These are phyloP conservation scores for Tulasnella sp. DNA, from an alignment of 768 basidiomycete genomes.

Conservation along the genomic window DNA sequence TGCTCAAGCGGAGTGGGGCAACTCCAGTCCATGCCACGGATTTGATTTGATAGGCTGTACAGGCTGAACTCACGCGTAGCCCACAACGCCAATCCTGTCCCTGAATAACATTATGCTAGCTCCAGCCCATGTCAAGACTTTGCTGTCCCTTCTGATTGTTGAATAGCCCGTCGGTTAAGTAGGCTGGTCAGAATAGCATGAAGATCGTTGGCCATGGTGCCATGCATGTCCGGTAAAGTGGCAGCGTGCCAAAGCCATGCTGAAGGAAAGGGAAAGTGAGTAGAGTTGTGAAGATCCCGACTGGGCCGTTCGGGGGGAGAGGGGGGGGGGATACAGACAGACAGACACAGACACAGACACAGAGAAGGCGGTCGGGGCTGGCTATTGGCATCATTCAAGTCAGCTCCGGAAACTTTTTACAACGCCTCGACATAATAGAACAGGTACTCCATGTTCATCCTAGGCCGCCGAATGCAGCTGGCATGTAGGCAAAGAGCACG, in stretches of 20 bases:
- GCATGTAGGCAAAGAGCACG: slow-evolving; percentile 56
- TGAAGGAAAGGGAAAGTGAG: slow-evolving; percentile 20
- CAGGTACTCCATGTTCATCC: slow-evolving; percentile 39
- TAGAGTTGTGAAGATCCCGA: slow-evolving; percentile 14
- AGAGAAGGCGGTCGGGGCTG: slow-evolving; percentile 18
- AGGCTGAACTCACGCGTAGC: background rate
- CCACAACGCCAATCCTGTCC: background rate
- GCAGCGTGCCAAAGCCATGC: slow-evolving; percentile 14
- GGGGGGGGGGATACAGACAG: no score
- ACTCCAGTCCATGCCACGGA: background rate
- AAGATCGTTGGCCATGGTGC: slow-evolving; percentile 18
- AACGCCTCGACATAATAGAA: background rate
- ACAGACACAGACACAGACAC: no score
- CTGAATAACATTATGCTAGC: background rate
- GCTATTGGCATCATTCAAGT: slow-evolving; percentile 8
- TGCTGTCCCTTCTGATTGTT: background rate
- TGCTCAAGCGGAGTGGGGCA: background rate
- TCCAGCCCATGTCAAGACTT: background rate
- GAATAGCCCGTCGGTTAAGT: background rate
- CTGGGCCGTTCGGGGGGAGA: slow-evolving; percentile 16
- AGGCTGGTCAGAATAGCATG: background rate
- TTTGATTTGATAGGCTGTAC: background rate
- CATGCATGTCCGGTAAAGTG: slow-evolving; percentile 18
- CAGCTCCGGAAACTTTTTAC: background rate
- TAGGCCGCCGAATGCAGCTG: slow-evolving; percentile 45